A percentile compares a stretch with the other conserved stretches of the same genome.
Evolutionary conservation across 257 asterid genomes (phyloP).

Genomic region (Solanum clarkiae): DNA sequence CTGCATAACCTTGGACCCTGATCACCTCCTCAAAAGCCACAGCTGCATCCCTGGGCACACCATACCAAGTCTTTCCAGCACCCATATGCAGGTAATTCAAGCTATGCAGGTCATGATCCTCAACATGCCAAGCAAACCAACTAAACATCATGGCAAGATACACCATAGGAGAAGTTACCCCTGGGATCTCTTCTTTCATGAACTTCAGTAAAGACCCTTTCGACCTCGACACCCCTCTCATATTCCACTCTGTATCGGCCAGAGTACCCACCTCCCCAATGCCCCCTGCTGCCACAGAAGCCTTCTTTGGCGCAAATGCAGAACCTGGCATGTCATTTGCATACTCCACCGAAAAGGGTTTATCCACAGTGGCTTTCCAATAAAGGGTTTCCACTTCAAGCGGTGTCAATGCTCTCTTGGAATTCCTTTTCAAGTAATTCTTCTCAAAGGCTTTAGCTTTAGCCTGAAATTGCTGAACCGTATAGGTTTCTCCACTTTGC

Average conservation of each 20-base stretch:
- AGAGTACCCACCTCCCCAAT: slow-evolving; percentile 26
- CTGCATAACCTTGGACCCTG: slow-evolving; percentile 90
- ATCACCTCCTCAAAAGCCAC: slow-evolving; percentile 92
- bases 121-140: slow-evolving; percentile 99
- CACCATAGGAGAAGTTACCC: slow-evolving; percentile 98
- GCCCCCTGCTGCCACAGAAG: slow-evolving; percentile 17
- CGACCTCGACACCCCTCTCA: slow-evolving; percentile 94
- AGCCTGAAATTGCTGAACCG: slow-evolving; percentile 55
- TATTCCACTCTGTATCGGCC: slow-evolving; percentile 95
- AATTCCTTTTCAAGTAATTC: slow-evolving; percentile 49
- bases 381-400: slow-evolving; percentile 73
- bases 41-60: slow-evolving; percentile 92
- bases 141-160: slow-evolving; percentile 98
- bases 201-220: slow-evolving; percentile 72
- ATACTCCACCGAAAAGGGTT: slow-evolving; percentile 89
- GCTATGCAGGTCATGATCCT: slow-evolving; percentile 99
- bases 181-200: slow-evolving; percentile 99
- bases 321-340: slow-evolving; percentile 99
- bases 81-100: slow-evolving; percentile 90
- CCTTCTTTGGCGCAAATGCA: slow-evolving; percentile 48
- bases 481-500: slow-evolving; percentile 90
- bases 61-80: slow-evolving; percentile 95
- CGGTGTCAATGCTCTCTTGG: slow-evolving; percentile 38
- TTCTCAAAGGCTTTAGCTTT: slow-evolving; percentile 81
- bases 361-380: slow-evolving; percentile 93